phyloP scores from a whole-genome alignment of 1,284 basidiomycete species.

The Coniferiporia weirii region DNA sequence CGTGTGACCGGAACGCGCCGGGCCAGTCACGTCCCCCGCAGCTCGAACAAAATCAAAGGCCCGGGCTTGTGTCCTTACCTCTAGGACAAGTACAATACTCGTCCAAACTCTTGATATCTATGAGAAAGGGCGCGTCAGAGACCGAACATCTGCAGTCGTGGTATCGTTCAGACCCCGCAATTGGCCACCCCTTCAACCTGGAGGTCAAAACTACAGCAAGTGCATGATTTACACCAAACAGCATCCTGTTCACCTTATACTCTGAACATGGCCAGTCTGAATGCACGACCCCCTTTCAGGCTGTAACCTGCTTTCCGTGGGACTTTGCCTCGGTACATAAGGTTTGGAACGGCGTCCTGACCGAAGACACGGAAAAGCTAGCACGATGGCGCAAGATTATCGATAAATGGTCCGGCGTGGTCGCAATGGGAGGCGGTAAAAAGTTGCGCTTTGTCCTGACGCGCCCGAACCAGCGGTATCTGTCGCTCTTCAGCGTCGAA shows the following conservation, averaged over 20 bases:
- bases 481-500: slow-evolving; percentile 12
- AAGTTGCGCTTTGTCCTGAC: slow-evolving; percentile 12
- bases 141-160: not conserved
- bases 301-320: slow-evolving; percentile 16
- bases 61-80: too few species aligned
- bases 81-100: too few species aligned
- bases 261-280: not conserved
- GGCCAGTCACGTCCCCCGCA: too few species aligned
- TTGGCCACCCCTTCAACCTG: slow-evolving; percentile 8
- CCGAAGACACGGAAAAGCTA: slow-evolving; percentile 2
- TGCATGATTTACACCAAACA: not conserved
- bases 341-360: slow-evolving; percentile 13
- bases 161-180: slow-evolving; percentile 1
- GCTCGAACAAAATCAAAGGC: too few species aligned
- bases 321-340: not conserved
- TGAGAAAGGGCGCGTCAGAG: not conserved
- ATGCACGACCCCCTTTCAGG: not conserved
- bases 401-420: slow-evolving; percentile 15
- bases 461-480: slow-evolving; percentile 7
- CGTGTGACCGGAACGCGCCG: too few species aligned
- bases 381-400: slow-evolving; percentile 12
- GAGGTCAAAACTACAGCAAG: slow-evolving; percentile 9
- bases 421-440: slow-evolving; percentile 15
- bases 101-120: too few species aligned
- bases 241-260: not conserved